These are phyloP conservation scores for Cynanchum wilfordii DNA, from an alignment of 257 asterid species.

Conservation along the genomic window DNA sequence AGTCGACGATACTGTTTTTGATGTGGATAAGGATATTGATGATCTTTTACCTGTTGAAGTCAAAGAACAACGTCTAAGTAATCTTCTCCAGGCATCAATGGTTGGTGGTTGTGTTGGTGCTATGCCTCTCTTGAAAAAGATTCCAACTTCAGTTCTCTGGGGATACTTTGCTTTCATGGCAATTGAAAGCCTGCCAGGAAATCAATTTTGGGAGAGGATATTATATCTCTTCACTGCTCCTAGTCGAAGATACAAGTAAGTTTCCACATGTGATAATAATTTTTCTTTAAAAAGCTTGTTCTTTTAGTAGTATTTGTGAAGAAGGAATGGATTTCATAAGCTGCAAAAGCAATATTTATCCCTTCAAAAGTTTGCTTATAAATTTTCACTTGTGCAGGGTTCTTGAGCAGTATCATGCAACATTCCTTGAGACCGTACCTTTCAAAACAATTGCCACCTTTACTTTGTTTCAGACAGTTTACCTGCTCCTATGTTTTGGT, in stretches of 20 bases:
- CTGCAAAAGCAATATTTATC: not conserved
- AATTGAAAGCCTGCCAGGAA: slow-evolving; percentile 95
- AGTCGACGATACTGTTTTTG: slow-evolving; percentile 66
- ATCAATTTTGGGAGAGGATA: slow-evolving; percentile 98
- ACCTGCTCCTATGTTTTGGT: slow-evolving; percentile 87
- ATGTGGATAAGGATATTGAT: slow-evolving; percentile 85
- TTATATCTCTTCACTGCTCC: slow-evolving; percentile 85
- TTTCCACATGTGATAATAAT: not conserved
- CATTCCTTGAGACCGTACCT: slow-evolving; percentile 91
- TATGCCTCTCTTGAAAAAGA: slow-evolving; percentile 80
- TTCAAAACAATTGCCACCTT: slow-evolving; percentile 78
- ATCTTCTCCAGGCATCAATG: slow-evolving; percentile 83
- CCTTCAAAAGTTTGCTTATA: slow-evolving; percentile 2
- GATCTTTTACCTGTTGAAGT: slow-evolving; percentile 91
- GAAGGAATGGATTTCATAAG: not conserved
- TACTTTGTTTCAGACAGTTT: slow-evolving; percentile 80
- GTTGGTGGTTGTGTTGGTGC: slow-evolving; percentile 85
- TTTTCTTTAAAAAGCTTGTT: not conserved
- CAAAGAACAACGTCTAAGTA: slow-evolving; percentile 93
- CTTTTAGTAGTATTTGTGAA: not conserved
- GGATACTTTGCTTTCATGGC: slow-evolving; percentile 99
- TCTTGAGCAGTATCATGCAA: slow-evolving; percentile 70
- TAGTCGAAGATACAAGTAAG: slow-evolving; percentile 84
- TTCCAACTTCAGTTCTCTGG: slow-evolving; percentile 96
- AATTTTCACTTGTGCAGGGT: slow-evolving; percentile 44